These are phyloP conservation scores for Lagenidium giganteum DNA, from an alignment of 352 stramenopile genomes.

Conservation along the genomic window DNA sequence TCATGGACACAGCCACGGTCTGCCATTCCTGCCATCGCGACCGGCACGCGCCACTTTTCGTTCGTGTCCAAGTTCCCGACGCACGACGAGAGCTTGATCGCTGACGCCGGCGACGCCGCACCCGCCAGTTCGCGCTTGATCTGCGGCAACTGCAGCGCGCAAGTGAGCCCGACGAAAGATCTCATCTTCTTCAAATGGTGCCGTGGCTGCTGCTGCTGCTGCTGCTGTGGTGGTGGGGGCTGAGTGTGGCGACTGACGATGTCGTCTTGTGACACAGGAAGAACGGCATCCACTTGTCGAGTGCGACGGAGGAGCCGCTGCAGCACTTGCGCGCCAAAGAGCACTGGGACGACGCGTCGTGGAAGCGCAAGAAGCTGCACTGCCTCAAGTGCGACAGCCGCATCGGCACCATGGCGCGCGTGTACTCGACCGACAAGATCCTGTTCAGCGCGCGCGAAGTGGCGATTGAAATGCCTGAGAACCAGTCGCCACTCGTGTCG, in stretches of 20 bases:
- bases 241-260: background rate
- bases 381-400: constrained; percentile 62
- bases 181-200: constrained; percentile 80
- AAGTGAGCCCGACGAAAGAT: constrained; percentile 52
- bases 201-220: background rate
- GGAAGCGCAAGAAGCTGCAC: constrained; percentile 65
- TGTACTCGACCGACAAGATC: constrained; percentile 68
- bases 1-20: background rate
- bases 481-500: constrained; percentile 66
- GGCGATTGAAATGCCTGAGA: constrained; percentile 65
- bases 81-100: constrained; percentile 33
- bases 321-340: constrained; percentile 44
- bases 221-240: background rate
- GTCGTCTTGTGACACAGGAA: constrained; percentile 23
- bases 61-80: constrained; percentile 61
- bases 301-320: constrained; percentile 51
- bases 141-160: constrained; percentile 62
- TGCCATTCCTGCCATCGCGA: background rate
- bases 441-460: constrained; percentile 62
- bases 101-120: constrained; percentile 26
- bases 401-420: constrained; percentile 48
- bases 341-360: constrained; percentile 26
- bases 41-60: constrained; percentile 21
- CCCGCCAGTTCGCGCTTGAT: constrained; percentile 45
- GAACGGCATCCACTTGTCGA: constrained; percentile 68